A percentile compares a stretch with the other conserved stretches of the same genome.
Conservation (phyloP, 2,329 filamentous ascomycete species). For the Aureobasidium pullulans region DNA sequence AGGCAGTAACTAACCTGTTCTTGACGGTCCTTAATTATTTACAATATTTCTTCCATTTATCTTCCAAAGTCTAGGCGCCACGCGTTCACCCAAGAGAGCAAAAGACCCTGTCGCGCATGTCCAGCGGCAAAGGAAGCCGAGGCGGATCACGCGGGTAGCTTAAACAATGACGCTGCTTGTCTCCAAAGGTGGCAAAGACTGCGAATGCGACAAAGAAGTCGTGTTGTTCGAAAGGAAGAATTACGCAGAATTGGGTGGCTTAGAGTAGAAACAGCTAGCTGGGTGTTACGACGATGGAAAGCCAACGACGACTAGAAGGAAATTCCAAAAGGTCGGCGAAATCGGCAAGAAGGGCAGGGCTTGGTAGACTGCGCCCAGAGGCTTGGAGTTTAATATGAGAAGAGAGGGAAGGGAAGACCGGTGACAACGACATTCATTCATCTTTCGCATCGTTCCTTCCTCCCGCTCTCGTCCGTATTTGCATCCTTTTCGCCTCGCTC, state of each 20-base stretch:
- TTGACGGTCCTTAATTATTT: background rate
- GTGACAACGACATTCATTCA: background rate
- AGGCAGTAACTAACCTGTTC: background rate
- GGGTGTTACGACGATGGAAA: background rate
- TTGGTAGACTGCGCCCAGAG: constrained; percentile 10
- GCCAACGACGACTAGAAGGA: no score
- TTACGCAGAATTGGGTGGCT: background rate
- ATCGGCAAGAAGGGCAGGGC: background rate
- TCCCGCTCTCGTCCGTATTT: background rate
- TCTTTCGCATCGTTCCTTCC: background rate
- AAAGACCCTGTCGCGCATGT: background rate
- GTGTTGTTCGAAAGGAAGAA: background rate
- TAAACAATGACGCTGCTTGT: background rate
- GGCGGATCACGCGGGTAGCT: background rate
- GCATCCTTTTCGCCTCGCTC: background rate
- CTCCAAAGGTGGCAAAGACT: background rate
- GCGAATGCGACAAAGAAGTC: background rate
- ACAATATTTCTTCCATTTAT: background rate
- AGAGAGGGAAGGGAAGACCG: background rate
- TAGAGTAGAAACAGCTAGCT: background rate
- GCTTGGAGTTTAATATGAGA: background rate
- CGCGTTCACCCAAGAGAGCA: background rate
- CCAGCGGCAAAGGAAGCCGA: background rate
- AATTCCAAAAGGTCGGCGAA: background rate
- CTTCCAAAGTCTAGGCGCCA: background rate